Percentiles rank a stretch among this genome's conserved stretches.
Conservation (phyloP, 768 basidiomycete species). For the Neoboletus brunneissimus region DNA sequence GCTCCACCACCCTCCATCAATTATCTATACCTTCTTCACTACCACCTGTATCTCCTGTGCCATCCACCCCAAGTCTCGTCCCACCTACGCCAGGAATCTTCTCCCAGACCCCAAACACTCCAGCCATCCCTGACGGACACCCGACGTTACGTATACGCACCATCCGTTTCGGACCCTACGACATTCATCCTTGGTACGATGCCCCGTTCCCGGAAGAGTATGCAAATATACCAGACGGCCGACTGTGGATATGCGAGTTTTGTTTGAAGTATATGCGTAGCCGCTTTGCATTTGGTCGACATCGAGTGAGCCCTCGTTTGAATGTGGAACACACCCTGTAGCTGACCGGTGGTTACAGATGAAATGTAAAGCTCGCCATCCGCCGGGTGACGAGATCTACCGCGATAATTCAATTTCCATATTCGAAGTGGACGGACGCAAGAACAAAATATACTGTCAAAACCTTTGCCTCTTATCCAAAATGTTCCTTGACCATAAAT, state of each 20-base stretch:
- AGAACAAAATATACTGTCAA: slow-evolving; percentile 99
- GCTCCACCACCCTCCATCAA: slow-evolving; percentile 50
- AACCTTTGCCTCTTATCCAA: slow-evolving; percentile 96
- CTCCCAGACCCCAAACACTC: slow-evolving; percentile 33
- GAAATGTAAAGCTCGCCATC: slow-evolving; percentile 93
- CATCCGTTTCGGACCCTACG: slow-evolving; percentile 87
- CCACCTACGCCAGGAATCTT: slow-evolving; percentile 35
- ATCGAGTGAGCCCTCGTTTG: slow-evolving; percentile 59
- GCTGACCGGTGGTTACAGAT: slow-evolving; percentile 48
- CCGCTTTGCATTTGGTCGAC: slow-evolving; percentile 78
- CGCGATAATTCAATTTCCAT: slow-evolving; percentile 84
- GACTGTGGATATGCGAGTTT: slow-evolving; percentile 96
- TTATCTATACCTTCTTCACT: slow-evolving; percentile 30
- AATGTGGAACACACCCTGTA: background rate
- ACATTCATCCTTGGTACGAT: slow-evolving; percentile 98
- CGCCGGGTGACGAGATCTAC: slow-evolving; percentile 98
- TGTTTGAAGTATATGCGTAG: slow-evolving; percentile 99
- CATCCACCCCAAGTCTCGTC: slow-evolving; percentile 35
- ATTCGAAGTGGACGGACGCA: slow-evolving; percentile 97
- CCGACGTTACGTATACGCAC: slow-evolving; percentile 68
- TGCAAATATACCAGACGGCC: slow-evolving; percentile 84
- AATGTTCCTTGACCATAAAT: slow-evolving; percentile 99
- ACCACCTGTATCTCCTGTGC: slow-evolving; percentile 35
- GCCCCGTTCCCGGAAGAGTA: slow-evolving; percentile 99
- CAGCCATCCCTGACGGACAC: slow-evolving; percentile 20